Evolutionary conservation across 768 basidiomycete species (phyloP), one percentile per base, ranked within the genome.

Genomic region (Macrocybe gigantea): DNA sequence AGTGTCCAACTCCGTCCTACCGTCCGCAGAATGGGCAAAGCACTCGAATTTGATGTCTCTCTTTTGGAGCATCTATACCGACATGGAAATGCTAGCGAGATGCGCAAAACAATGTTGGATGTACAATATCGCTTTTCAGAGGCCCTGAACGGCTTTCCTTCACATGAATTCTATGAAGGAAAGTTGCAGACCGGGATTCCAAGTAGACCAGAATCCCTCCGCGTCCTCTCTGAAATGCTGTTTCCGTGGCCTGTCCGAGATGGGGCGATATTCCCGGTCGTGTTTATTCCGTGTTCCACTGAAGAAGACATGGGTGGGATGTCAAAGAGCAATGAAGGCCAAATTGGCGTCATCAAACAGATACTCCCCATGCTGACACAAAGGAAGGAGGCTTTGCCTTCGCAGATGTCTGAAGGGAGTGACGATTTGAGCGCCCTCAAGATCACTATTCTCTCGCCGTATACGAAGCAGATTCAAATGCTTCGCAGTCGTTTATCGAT

Each of bases 1-100:
- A 86, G 83, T 49, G 82, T 84, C 15, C 84, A 86, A 58, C 69
- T 85, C 6, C 74, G 83, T 2, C 84, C 82, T 0, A 84, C 76
- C 0, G 84, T 85, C 12, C 65, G 73, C 47, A 72, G 74, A 5
- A 78, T 83, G 73, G 80, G 73, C 0, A 75, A 74, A 46, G 72
- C 71, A 0, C 64, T 85, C 2, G 65, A 79, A 53, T 78, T 72
- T 31, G 83, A 85, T 39, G 67, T 79, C 5, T 85, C 83, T 4
- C 65, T 85, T 12, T 61, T 86, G 37, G 83, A 86, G 57, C 61
- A 81, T 33, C 64, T 85, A 0, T 84, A 82, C 49, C 74, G 65
- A 0, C 68, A 71, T 0, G 56, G 60, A 11, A 49, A 62, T 6
- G 45, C 53, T 13, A 53, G 61, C 0, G 68, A 66, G 4, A 68